Evolutionary conservation across 257 asterid species (phyloP), one percentile per base, ranked within the genome.

Genomic region (Nicotiana obtusifolia): DNA sequence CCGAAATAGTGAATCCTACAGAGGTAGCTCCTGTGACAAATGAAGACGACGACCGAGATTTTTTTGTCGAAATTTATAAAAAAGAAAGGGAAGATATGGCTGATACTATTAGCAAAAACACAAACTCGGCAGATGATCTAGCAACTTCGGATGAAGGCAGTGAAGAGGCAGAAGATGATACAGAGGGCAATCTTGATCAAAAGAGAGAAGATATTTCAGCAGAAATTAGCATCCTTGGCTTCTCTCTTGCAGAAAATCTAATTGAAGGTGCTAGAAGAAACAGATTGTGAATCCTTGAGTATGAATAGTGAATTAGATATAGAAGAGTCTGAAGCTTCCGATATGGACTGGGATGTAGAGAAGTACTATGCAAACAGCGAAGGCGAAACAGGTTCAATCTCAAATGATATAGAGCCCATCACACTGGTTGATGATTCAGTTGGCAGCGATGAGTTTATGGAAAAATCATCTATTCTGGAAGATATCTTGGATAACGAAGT

Each of bases 291-390:
- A 53, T 75, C 76, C 64, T 73, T 78, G 76, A 49, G 84, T 41
- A 49, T 16, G 59, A 49, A 33, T 16, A 14, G 37, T 26, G 84
- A 83, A 17, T 28, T 79, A 56, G 81, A 83, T 73, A 80, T 62
- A 10, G 84, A 83, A 41, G 66, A 84, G 49, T 81, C 62, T 24
- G 91, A 82, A 73, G 86, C 83, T 53, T 90, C 95, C 17, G 92
- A 90, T 76, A 77, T 86, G 92, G 97, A 92, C 19, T 85, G 91
- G 92, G 93, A 88, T 78, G 84, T 47, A 7, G 90, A 87, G 64
- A 53, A 62, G 64, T 60, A 71, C 82, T 73, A 84, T 13, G 84
- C 84, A 73, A 22, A 3, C 10, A 73, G 79, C 9, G 41, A 73
- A 47, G 79, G 15, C 1, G 79, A 47, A 47, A 47, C 0, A 14